Evolutionary conservation across 805 yeast species (phyloP).

Genomic region (Suhomyces faveliae): DNA sequence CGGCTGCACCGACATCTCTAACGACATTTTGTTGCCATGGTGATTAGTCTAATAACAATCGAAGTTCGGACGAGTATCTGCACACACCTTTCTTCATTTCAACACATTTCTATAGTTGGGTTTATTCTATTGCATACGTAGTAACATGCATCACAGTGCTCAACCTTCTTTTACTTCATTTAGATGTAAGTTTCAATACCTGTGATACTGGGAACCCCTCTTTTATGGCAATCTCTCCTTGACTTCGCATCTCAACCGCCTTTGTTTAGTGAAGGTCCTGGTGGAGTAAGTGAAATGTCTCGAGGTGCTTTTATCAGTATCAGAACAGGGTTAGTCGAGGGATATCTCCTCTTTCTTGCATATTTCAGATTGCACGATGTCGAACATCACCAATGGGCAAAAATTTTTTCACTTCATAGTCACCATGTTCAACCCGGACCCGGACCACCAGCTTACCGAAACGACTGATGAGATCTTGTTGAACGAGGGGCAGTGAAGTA

Average conservation of each 20-base stretch:
- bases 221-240: not conserved
- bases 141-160: slow-evolving; percentile 2
- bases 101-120: not conserved
- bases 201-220: not conserved
- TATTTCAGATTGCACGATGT: not conserved
- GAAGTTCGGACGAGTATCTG: not conserved
- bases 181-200: not conserved
- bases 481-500: not conserved
- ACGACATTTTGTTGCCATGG: slow-evolving; percentile 7
- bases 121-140: slow-evolving; percentile 4
- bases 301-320: not conserved
- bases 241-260: not conserved
- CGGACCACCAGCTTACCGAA: not conserved
- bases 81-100: not conserved
- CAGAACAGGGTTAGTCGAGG: not conserved
- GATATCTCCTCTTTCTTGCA: not conserved
- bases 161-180: not conserved
- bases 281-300: not conserved
- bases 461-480: not conserved
- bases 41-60: not conserved
- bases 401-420: not conserved
- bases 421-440: not conserved
- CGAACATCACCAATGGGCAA: not conserved
- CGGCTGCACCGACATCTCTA: not conserved
- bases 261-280: not conserved